Percentiles rank a stretch among this genome's conserved stretches.
phyloP scores from a whole-genome alignment of 108 stramenopile genomes.

The Nannochloropsis oceanica region DNA sequence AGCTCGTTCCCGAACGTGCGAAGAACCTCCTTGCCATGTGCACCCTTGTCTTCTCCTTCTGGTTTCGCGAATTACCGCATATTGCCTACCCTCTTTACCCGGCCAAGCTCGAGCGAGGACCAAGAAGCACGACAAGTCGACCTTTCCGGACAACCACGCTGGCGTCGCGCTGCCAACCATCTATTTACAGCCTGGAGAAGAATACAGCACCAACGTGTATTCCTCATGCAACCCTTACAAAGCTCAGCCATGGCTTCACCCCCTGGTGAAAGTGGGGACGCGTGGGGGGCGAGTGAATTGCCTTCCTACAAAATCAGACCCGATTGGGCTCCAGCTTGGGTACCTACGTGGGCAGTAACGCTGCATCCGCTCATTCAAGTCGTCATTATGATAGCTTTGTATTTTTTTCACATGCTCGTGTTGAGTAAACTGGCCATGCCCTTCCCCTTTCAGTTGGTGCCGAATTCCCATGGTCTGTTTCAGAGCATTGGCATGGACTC shows the following conservation, averaged over 20 bases:
- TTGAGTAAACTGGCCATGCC: constrained; percentile 52
- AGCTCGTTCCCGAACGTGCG: no score
- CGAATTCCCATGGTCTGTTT: constrained; percentile 66
- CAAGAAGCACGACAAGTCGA: no score
- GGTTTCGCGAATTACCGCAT: no score
- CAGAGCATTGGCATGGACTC: constrained; percentile 60
- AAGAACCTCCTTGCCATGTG: no score
- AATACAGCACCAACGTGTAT: background rate
- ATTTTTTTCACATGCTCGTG: constrained; percentile 30
- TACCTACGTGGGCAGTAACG: background rate
- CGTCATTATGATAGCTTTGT: background rate
- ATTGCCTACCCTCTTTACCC: no score
- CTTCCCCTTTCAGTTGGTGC: constrained; percentile 70
- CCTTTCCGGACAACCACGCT: no score
- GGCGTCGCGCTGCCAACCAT: no score
- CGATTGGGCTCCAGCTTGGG: background rate
- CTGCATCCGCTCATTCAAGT: constrained; percentile 1
- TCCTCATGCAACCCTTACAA: background rate
- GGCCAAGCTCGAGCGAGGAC: no score
- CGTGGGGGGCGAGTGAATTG: background rate
- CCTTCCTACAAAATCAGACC: background rate
- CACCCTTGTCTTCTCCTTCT: no score
- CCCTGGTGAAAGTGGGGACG: background rate
- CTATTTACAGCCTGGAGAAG: background rate
- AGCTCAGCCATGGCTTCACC: background rate